Conservation (phyloP, 305 asterid species). For the Fraxinus platypoda region DNA sequence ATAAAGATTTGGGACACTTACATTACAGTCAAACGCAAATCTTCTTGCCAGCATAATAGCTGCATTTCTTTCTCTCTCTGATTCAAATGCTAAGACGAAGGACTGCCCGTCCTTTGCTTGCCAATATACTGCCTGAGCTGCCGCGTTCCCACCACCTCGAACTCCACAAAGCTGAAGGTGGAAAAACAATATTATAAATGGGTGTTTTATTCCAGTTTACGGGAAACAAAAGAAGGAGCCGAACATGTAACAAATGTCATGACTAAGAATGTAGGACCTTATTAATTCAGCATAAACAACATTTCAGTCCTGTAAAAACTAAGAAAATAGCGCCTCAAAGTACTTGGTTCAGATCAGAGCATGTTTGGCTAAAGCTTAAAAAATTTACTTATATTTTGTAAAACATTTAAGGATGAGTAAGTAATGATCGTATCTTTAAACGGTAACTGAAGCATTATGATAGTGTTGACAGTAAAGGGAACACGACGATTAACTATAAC, state of each 20-base stretch:
- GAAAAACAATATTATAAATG: not conserved
- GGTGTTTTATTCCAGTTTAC: not conserved
- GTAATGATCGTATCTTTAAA: not conserved
- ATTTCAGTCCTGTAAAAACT: not conserved
- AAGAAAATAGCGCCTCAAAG: not conserved
- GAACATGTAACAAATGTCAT: not conserved
- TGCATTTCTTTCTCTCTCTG: constrained; percentile 83
- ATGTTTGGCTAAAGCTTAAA: not conserved
- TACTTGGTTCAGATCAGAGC: not conserved
- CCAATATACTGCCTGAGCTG: constrained; percentile 84
- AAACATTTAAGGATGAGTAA: not conserved
- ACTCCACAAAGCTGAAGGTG: constrained; percentile 76
- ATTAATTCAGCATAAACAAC: not conserved
- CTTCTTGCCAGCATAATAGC: constrained; percentile 92
- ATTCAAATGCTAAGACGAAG: constrained; percentile 76
- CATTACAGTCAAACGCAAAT: constrained; percentile 79
- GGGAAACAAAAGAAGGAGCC: not conserved
- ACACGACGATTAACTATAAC: not conserved
- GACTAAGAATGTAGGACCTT: not conserved
- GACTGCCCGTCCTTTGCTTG: constrained; percentile 62
- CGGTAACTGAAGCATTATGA: not conserved
- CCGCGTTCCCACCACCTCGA: constrained; percentile 94
- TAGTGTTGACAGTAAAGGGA: not conserved
- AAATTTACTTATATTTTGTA: not conserved
- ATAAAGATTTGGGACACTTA: constrained; percentile 35